Conservation (phyloP, 169 alveolate genomes). For the Eimeria maxima region DNA sequence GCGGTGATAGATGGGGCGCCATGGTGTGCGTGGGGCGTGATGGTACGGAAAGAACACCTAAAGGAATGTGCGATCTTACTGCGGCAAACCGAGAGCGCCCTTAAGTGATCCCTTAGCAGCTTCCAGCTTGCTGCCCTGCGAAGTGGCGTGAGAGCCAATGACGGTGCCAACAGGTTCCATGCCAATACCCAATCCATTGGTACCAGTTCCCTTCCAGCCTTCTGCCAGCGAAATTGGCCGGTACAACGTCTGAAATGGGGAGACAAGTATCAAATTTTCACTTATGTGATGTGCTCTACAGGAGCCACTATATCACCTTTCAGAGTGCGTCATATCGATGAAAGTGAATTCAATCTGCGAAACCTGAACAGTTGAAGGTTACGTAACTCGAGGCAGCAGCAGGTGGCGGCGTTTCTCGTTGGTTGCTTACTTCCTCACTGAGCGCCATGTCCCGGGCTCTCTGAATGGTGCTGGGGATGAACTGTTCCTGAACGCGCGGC, state of each 20-base stretch:
- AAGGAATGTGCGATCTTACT: not conserved
- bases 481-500: constrained; percentile 28
- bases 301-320: not conserved
- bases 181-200: constrained; percentile 65
- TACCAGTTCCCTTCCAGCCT: constrained; percentile 62
- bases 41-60: not conserved
- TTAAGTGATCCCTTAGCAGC: constrained; percentile 58
- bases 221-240: constrained; percentile 39
- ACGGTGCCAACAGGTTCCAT: constrained; percentile 68
- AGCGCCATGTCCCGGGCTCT: constrained; percentile 70
- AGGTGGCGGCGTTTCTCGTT: not conserved
- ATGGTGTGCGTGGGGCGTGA: not conserved
- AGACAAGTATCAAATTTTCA: not conserved
- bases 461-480: constrained; percentile 31
- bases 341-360: not conserved
- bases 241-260: constrained; percentile 43
- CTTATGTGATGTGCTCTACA: not conserved
- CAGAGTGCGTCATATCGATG: not conserved
- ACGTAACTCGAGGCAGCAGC: not conserved
- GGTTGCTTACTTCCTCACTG: constrained; percentile 26
- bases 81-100: constrained; percentile 49
- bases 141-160: constrained; percentile 54
- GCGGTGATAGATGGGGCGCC: not conserved
- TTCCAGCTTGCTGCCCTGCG: constrained; percentile 56
- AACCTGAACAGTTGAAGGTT: not conserved